Evolutionary conservation across 2,329 filamentous ascomycete species (phyloP), one percentile per base, ranked within the genome.

Genomic region (Monilinia fructicola): DNA sequence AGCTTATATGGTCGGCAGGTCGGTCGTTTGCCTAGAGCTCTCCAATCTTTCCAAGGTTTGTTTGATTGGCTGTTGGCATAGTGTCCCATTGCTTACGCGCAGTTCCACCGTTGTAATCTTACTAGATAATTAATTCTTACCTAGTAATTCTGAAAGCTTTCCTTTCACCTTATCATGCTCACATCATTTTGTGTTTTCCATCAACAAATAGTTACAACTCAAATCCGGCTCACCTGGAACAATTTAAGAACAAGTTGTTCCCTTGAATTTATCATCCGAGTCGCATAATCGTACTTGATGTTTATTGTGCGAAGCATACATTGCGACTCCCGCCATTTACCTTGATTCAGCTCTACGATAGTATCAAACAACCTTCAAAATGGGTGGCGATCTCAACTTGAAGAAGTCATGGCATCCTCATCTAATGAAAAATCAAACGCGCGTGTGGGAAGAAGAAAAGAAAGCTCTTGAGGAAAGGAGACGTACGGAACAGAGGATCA

Each of bases 361-460:
- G 56, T 46, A 52, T 14, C 16, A 53, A 50, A 56, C 73, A 67
- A 71, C 74, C 76, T 78, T 73, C 81, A 90, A 80, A 71, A 97
- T 96, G 90, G 93, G 93, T 81, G 93, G 93, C 77, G 93, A 98
- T 84, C 86, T 99, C 76, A 97, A 98, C 76, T 81, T 96, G 74
- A 97, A 97, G 81, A 92, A 93, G 80, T 91, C 91, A 83, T 99
- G 94, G 88, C 94, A 99, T 80, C 94, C 95, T 68, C 87, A 89
- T 73, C 85, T 97, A 71, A 87, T 93, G 80, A 91, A 89, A 81
- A 99, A 99, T 79, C 95, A 96, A 82, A 87, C 87, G 78, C 87
- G 87, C 77, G 93, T 97, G 72, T 97, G 91, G 87, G 88, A 94
- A 69, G 91, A 96, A 78, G 93, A 98, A 77, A 89, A 95, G 78